Evolutionary conservation across 2,329 filamentous ascomycete genomes (phyloP).

Genomic region (Calonectria henricotiae): DNA sequence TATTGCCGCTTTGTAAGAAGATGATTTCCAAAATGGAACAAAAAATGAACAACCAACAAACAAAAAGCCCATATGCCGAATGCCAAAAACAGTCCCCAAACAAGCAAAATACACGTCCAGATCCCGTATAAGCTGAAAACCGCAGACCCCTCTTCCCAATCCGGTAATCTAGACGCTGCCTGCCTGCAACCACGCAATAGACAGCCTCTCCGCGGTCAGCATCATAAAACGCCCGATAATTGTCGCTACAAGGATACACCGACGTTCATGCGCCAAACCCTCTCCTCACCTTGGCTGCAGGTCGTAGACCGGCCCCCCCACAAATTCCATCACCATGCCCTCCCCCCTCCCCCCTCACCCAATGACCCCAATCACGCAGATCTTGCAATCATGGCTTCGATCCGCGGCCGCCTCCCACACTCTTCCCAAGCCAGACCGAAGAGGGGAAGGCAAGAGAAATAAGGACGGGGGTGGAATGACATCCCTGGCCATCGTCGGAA

Average conservation of each 20-base stretch:
- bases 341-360: slow-evolving; percentile 17
- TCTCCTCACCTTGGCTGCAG: slow-evolving; percentile 39
- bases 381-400: slow-evolving; percentile 41
- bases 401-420: slow-evolving; percentile 33
- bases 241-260: slow-evolving; percentile 34
- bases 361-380: slow-evolving; percentile 38
- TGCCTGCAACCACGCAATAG: slow-evolving; percentile 17
- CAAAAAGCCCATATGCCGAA: background rate
- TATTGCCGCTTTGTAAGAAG: slow-evolving; percentile 8
- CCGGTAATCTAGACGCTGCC: slow-evolving; percentile 21
- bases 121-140: slow-evolving; percentile 23
- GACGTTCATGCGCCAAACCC: slow-evolving; percentile 45
- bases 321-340: slow-evolving; percentile 32
- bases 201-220: slow-evolving; percentile 20
- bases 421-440: slow-evolving; percentile 13
- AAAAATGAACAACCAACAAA: background rate
- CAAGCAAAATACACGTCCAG: slow-evolving; percentile 1
- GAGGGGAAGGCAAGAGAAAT: slow-evolving; percentile 16
- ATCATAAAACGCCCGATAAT: slow-evolving; percentile 37
- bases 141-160: slow-evolving; percentile 20
- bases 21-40: slow-evolving; percentile 8
- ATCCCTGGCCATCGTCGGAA: slow-evolving; percentile 27
- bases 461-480: slow-evolving; percentile 18
- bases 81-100: slow-evolving; percentile 7
- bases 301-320: slow-evolving; percentile 26